Conservation (phyloP, 2,329 filamentous ascomycete genomes). For the Ascosphaera apis region DNA sequence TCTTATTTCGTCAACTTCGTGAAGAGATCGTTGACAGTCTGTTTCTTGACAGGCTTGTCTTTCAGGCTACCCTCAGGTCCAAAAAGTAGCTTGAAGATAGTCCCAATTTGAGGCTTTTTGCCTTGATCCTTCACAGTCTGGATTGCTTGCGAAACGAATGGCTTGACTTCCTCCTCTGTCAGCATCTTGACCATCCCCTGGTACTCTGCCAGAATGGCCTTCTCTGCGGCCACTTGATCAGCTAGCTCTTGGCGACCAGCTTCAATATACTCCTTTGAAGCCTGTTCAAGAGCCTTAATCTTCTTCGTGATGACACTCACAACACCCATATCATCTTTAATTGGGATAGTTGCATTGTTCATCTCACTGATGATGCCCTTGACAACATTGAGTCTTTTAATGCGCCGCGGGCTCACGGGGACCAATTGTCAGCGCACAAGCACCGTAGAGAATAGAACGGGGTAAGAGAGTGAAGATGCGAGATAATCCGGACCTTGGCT, state of each 20-base stretch:
- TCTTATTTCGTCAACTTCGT: background rate
- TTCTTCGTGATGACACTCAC: constrained; percentile 24
- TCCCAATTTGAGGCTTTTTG: constrained; percentile 15
- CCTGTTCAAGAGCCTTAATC: constrained; percentile 14
- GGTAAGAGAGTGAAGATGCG: background rate
- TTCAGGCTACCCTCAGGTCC: constrained; percentile 19
- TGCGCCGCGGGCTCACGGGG: too few relatives aligned
- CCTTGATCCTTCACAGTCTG: constrained; percentile 14
- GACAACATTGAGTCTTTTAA: constrained; percentile 22
- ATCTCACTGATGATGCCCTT: constrained; percentile 26
- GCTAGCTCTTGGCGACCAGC: constrained; percentile 22
- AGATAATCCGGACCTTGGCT: constrained; percentile 11
- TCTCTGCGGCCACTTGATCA: constrained; percentile 22
- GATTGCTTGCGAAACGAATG: constrained; percentile 15
- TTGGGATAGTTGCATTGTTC: constrained; percentile 24
- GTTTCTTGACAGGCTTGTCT: constrained; percentile 19
- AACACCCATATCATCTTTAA: constrained; percentile 24
- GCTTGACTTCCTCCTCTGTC: constrained; percentile 17
- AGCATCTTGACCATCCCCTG: constrained; percentile 20
- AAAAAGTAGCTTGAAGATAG: constrained; percentile 21
- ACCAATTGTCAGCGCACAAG: too few relatives aligned
- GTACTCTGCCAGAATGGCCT: constrained; percentile 23
- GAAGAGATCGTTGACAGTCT: background rate
- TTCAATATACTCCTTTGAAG: constrained; percentile 18
- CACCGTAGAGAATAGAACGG: too few relatives aligned